These are phyloP conservation scores for Cardamine resedifolia DNA, from an alignment of 345 rosid species.

Conservation along the genomic window DNA sequence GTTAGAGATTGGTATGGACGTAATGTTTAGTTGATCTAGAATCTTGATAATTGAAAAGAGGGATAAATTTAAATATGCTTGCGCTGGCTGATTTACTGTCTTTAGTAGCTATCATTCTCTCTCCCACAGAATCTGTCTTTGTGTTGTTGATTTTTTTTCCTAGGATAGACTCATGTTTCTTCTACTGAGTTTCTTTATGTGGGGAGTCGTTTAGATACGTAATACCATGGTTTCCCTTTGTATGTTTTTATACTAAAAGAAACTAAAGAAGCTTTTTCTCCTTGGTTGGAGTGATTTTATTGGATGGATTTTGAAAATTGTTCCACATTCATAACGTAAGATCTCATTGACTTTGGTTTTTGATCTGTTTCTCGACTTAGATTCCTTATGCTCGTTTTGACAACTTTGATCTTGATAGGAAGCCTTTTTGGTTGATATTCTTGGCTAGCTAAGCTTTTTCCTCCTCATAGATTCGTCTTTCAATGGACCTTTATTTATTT, in stretches of 20 bases:
- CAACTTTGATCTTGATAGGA: conserved; percentile 18
- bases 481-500: conserved; percentile 25
- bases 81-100: not conserved
- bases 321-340: conserved; percentile 19
- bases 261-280: conserved; percentile 13
- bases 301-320: not conserved
- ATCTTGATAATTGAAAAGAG: conserved; percentile 20
- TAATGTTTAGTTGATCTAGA: conserved; percentile 16
- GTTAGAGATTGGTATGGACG: conserved; percentile 16
- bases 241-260: conserved; percentile 6
- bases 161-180: conserved; percentile 28
- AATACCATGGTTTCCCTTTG: not conserved
- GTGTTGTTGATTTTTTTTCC: conserved; percentile 17
- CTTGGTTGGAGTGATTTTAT: conserved; percentile 21
- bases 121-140: not conserved
- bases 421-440: conserved; percentile 28
- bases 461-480: conserved; percentile 15
- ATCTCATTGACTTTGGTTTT: conserved; percentile 33
- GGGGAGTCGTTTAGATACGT: conserved; percentile 32
- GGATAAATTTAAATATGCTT: not conserved
- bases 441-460: conserved; percentile 25
- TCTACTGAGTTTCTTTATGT: conserved; percentile 30
- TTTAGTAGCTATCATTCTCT: conserved; percentile 9
- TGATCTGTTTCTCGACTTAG: not conserved
- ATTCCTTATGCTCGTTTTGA: conserved; percentile 12